Evolutionary conservation across 345 rosid species (phyloP), one percentile per base, ranked within the genome.

Genomic region (Isatis tinctoria): DNA sequence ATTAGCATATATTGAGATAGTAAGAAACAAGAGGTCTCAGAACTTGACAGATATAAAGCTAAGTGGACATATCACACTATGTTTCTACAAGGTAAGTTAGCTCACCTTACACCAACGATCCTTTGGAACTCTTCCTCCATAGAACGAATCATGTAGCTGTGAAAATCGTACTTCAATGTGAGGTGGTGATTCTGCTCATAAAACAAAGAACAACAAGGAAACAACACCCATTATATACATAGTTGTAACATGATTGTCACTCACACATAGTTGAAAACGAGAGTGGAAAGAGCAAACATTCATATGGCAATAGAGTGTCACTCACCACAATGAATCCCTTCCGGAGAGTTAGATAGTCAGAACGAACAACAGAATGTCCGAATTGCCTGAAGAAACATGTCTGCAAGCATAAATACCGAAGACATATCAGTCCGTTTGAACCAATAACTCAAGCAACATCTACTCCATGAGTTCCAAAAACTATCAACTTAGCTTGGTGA

Each of bases 81-180:
- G 56, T 30, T 43, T 26, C 30, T 26, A 49, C 9, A 3, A 26
- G 13, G 0, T 10, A 8, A 70, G 24, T 26, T 53, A 74, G 20
- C 82, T 75, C 80, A 89, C 99, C 97, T 92, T 60, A 95, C 93
- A 78, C 99, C 97, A 73, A 95, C 99, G 44, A 92, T 95, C 70
- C 78, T 85, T 61, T 87, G 96, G 80, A 95, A 92, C 79, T 95
- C 97, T 83, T 95, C 99, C 79, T 95, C 99, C 99, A 90, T 95
- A 45, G 99, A 88, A 52, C 99, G 97, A 67, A 92, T 81, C 99
- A 95, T 92, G 64, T 95, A 95, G 84, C 96, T 85, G 69, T 92
- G 97, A 77, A 95, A 95, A 83, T 95, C 97, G 64, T 92, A 92
- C 77, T 80, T 84, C 30, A 58, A 65, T 3, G 83, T 32, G 70